Base-by-base conservation (phyloP, 306 rosid genomes). In the Dryas alaskensis region DNA sequence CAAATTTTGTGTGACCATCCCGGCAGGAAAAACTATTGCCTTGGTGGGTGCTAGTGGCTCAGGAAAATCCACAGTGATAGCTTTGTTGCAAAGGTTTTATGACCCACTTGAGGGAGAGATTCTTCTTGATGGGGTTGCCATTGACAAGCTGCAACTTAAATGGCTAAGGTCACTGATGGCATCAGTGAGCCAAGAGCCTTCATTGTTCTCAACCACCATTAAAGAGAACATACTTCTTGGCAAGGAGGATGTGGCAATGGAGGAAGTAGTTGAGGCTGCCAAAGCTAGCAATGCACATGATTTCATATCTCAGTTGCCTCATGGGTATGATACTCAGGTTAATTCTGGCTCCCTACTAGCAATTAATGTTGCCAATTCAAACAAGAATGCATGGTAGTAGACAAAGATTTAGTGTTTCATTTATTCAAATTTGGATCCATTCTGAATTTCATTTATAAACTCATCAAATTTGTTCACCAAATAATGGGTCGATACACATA, bases 271-370 rank as follows among this genome's bases (percentile, higher is more conserved):
- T 14, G 82, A 65, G 10, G 82, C 78, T 31, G 59, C 82, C 45
- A 73, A 16, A 4, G 78, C 82, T 45, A 54, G 73, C 47, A 60
- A 66, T 72, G 78, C 78, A 31, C 82, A 73, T 66, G 5, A 54
- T 58, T 78, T 78, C 50, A 73, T 79, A 4, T 57, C 16, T 12
- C 65, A 57, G 10, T 4, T 79, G 50, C 82, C 82, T 39, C 74
- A 79, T 8, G 82, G 78, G 0, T 73, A 79, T 43, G 78, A 79
- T 7, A 72, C 82, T 4, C 82, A 72, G 82, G 82, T 78, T n/a
- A 8, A 64, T 10, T 10, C 16, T 65, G 16, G 27, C 6, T 9
- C 59, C 27, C 13, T 45, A 43, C 13, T 57, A 17, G 6, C 8
- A 14, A 16, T 7, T 57, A 19, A 57, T 17, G 8, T 5, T 57